A percentile compares a stretch with the other conserved stretches of the same genome.
Evolutionary conservation across 305 asterid genomes (phyloP).

Genomic region (Euphrasia arctica): DNA sequence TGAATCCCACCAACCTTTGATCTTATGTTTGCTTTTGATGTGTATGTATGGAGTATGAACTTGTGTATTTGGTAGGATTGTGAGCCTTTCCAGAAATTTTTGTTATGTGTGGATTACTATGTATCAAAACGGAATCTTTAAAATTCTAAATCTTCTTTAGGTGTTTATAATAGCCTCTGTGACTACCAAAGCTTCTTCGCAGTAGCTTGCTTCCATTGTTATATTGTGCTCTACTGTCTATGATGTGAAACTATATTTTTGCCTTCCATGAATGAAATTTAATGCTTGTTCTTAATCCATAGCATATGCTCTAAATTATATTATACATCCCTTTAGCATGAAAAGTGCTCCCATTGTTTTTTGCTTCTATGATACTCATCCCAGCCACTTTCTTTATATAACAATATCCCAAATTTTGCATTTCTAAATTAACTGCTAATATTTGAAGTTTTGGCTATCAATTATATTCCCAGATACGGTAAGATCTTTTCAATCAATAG

Average conservation of each 20-base stretch:
- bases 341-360: no score
- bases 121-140: neutral
- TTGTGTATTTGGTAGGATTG: constrained; percentile 2
- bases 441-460: no score
- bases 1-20: neutral
- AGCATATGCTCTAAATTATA: neutral
- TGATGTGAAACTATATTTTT: neutral
- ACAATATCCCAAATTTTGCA: no score
- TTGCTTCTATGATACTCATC: no score
- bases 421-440: no score
- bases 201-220: neutral
- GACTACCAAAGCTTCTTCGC: neutral
- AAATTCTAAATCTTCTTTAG: neutral
- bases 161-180: neutral
- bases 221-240: neutral
- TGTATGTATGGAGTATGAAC: no score
- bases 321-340: neutral
- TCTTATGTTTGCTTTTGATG: constrained; percentile 1
- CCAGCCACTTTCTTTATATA: no score
- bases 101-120: neutral
- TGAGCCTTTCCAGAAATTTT: constrained; percentile 8
- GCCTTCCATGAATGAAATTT: neutral
- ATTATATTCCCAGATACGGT: no score
- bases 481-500: no score
- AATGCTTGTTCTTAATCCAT: constrained; percentile 1